Evolutionary conservation across 2,329 filamentous ascomycete species (phyloP), one percentile per base, ranked within the genome.

Genomic region (Cryphonectria nitschkei): DNA sequence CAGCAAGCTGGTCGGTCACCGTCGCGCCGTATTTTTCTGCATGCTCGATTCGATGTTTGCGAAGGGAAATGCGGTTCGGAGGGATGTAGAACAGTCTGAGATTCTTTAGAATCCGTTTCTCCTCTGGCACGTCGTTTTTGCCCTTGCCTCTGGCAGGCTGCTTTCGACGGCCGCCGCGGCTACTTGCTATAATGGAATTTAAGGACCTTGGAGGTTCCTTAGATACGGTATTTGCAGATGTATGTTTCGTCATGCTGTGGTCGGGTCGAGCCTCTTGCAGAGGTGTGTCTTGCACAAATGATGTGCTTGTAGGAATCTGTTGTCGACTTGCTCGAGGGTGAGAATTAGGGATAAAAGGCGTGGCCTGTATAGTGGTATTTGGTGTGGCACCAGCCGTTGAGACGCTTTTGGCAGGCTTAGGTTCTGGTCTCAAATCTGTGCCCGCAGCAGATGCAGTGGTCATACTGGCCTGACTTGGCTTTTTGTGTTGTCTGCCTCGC

Each of bases 21-120:
- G 79, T 82, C 1, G 92, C 95, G 60, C 95, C 95, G 78, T 90
- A 90, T 76, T 94, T 90, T 67, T 89, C 86, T 0, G 92, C 90
- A 78, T 91, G 94, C 41, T 86, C 86, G 67, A 98, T 97, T 4
- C 93, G 90, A 70, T 90, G 80, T 68, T 88, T 88, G 54, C 95
- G 88, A 9, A 87, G 86, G 43, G 90, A 88, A 63, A 92, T 86
- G 73, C 95, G 91, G 74, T 94, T 89, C 74, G 96, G 92, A 0
- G 94, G 95, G 7, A 97, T 88, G 78, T 96, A 97, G 80, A 89
- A 93, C 74, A 94, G 91, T 0, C 81, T 79, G n/a, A 92, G 79
- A 0, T 81, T 85, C 61, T 82, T 85, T 77, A 94, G 90, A 6
- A 93, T 84, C 74, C 87, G 85, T 69, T 87, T 80, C 0, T 79